Evolutionary conservation across 2,329 filamentous ascomycete genomes (phyloP).

Genomic region (Stagonosporopsis rhizophila): DNA sequence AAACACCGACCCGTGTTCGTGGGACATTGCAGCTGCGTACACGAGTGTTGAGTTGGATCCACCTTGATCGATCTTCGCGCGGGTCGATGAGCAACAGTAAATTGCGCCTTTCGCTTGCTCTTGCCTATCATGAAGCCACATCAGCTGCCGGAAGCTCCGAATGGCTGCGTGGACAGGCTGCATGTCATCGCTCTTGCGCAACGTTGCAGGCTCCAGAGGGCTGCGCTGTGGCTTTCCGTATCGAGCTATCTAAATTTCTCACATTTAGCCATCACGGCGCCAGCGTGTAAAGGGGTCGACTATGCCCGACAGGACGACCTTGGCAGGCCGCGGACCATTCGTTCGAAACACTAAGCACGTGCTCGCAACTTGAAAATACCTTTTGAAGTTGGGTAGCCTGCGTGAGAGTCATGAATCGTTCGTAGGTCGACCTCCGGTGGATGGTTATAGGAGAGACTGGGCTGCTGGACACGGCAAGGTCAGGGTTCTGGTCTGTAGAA

Average conservation of each 20-base stretch:
- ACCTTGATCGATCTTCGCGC: neutral
- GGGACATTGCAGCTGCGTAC: neutral
- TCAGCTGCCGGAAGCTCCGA: neutral
- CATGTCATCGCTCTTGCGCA: constrained; percentile 7
- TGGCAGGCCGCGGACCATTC: neutral
- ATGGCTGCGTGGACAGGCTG: neutral
- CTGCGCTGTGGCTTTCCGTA: neutral
- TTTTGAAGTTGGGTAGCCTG: neutral
- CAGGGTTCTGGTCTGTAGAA: neutral
- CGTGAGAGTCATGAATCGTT: constrained; percentile 8
- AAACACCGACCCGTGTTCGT: neutral
- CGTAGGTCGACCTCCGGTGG: neutral
- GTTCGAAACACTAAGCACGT: neutral
- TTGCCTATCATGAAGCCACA: constrained; percentile 1
- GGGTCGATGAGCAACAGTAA: constrained; percentile 1
- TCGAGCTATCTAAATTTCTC: neutral
- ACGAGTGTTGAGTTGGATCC: constrained; percentile 1
- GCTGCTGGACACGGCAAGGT: neutral
- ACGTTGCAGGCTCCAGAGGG: neutral
- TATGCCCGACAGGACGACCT: neutral
- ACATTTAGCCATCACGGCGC: neutral
- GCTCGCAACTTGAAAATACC: neutral
- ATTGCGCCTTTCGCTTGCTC: constrained; percentile 4
- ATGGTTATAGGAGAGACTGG: neutral
- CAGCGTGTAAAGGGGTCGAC: neutral